Percentiles rank a stretch among this genome's conserved stretches.
Evolutionary conservation across 2,329 filamentous ascomycete genomes (phyloP).

Genomic region (Fusarium decemcellulare): DNA sequence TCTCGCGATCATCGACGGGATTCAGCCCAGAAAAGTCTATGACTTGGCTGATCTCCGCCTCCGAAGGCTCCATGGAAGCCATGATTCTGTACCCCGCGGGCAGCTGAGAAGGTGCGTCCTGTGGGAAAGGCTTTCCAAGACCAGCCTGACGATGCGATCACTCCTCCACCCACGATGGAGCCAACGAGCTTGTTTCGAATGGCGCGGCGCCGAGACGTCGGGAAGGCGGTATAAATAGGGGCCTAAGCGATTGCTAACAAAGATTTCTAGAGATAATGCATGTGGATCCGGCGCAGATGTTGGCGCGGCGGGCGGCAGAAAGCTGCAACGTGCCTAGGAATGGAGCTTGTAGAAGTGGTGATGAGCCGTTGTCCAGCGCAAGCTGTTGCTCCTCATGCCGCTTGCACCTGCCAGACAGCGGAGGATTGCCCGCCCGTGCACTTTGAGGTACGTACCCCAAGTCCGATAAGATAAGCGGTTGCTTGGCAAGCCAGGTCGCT

Average conservation of each 20-base stretch:
- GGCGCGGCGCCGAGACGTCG: neutral
- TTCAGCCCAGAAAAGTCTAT: constrained; percentile 59
- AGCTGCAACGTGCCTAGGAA: constrained; percentile 20
- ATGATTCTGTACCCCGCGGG: constrained; percentile 38
- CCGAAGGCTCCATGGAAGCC: constrained; percentile 54
- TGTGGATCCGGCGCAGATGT: neutral
- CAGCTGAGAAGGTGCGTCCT: neutral
- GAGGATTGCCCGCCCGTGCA: constrained; percentile 14
- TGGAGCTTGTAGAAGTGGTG: constrained; percentile 27
- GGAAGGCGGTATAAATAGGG: neutral
- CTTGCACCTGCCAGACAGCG: constrained; percentile 17
- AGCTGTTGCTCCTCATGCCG: constrained; percentile 13
- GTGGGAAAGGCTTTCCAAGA: constrained; percentile 1
- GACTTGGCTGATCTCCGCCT: constrained; percentile 56
- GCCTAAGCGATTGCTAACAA: neutral
- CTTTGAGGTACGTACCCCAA: constrained; percentile 31
- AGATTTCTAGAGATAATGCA: constrained; percentile 5
- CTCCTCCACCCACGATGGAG: constrained; percentile 15
- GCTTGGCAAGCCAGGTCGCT: constrained; percentile 15
- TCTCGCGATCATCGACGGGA: constrained; percentile 52
- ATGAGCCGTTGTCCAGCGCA: constrained; percentile 20
- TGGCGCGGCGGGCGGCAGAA: constrained; percentile 1
- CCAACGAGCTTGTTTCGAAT: constrained; percentile 16
- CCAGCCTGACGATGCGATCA: constrained; percentile 23
- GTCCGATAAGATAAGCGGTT: constrained; percentile 36